A percentile compares a stretch with the other conserved stretches of the same genome.
These are phyloP conservation scores for Umbelopsis isabellina DNA, from an alignment of 192 early-diverging fungal genomes.

Conservation along the genomic window DNA sequence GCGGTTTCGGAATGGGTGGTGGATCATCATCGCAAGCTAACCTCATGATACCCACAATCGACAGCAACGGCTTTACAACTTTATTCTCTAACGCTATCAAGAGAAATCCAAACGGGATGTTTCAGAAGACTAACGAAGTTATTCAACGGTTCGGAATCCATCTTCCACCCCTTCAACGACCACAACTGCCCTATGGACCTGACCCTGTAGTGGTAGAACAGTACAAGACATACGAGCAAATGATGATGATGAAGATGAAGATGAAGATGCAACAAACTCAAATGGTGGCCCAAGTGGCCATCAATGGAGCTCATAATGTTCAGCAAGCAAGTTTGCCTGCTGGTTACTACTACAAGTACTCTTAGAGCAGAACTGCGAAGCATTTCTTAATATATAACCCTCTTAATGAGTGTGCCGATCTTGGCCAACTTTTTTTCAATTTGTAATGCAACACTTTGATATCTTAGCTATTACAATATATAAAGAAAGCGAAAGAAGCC, in stretches of 20 bases:
- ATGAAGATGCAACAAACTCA: neutral
- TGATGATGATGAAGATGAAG: conserved; percentile 16
- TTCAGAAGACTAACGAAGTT: neutral
- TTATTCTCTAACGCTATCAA: neutral
- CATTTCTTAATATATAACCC: no score
- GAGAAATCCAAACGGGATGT: conserved; percentile 20
- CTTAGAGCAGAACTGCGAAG: neutral
- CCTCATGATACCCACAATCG: neutral
- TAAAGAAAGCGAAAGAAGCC: no score
- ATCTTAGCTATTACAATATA: no score
- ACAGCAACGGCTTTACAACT: neutral
- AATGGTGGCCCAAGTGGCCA: conserved; percentile 1
- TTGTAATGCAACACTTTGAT: no score
- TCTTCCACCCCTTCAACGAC: neutral
- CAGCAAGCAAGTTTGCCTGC: conserved; percentile 15
- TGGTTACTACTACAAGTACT: neutral
- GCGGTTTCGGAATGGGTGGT: neutral
- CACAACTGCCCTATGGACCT: neutral
- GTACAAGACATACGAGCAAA: neutral
- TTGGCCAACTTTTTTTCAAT: no score
- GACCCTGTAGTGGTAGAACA: neutral
- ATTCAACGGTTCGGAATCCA: neutral
- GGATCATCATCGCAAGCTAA: neutral
- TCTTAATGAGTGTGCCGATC: neutral
- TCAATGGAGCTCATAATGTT: conserved; percentile 8